Base-by-base conservation (phyloP, 2,329 filamentous ascomycete species). In the Fusarium sp. region DNA sequence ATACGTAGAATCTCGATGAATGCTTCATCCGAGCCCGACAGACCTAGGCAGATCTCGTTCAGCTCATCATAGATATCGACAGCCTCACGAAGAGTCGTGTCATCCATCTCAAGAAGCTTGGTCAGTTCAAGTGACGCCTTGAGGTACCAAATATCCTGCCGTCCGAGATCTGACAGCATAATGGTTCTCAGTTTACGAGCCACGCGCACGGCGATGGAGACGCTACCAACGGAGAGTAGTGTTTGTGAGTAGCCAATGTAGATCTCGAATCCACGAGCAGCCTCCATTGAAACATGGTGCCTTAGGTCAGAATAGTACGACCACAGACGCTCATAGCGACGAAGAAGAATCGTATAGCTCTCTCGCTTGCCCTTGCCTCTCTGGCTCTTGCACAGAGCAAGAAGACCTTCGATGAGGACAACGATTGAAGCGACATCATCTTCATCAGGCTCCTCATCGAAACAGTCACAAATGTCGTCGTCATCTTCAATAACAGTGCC, bases 91-190 rank as follows among this genome's bases (percentile, higher is more conserved):
- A 50, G 48, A 26, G 48, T 50, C 6, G 48, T 50, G 22, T 50
- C 48, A 26, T 50, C 48, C 48, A 50, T 40, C 33, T 50, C 48
- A 6, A 50, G 48, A 26, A 50, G 48, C 13, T 50, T 50, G 13
- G 48, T 50, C 33, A 50, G 20, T 8, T 50, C 48, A 4, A 50
- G 48, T 13, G 48, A 50, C 2, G 48, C 48, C 48, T 50, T 50
- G 13, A 50, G 33, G 7, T 50, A 50, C 33, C 48, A 50, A 17
- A 50, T 50, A 17, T 50, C 48, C 1, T 50, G 48, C 0, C 48
- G 33, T 3, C 48, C 48, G 2, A 50, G 33, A 15, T 50, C 48
- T 1, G 48, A 50, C 22, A 50, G 17, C 33, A 50, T 40, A 13
- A 50, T 50, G 11, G 48, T 50, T 6, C 48, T 50, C 0, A 50